A percentile compares a stretch with the other conserved stretches of the same genome.
These are phyloP conservation scores for Ophiostoma sp. DNA, from an alignment of 2,329 filamentous ascomycete genomes.

Conservation along the genomic window DNA sequence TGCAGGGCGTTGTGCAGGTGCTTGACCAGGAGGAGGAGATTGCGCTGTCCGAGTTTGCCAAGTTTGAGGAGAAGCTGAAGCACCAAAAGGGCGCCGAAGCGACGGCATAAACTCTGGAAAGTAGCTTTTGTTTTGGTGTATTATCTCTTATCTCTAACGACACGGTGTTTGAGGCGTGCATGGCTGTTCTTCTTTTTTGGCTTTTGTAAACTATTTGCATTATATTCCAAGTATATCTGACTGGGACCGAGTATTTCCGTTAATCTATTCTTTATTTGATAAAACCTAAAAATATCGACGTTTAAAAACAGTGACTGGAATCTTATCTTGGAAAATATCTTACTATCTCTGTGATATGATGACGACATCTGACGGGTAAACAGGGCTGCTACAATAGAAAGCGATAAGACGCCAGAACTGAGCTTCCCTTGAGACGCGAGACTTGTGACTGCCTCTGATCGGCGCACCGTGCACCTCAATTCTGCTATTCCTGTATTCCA, in stretches of 20 bases:
- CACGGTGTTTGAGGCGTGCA: neutral
- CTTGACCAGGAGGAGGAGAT: conserved; percentile 89
- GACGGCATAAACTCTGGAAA: neutral
- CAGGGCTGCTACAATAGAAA: too few species aligned
- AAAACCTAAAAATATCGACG: too few species aligned
- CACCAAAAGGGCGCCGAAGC: conserved; percentile 46
- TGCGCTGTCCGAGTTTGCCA: conserved; percentile 79
- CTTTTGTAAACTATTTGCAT: neutral
- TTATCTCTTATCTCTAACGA: neutral
- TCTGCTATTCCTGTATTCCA: neutral
- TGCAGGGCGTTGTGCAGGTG: conserved; percentile 85
- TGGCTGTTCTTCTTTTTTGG: neutral
- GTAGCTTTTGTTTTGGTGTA: neutral
- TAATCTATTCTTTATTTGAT: neutral
- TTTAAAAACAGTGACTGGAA: too few species aligned
- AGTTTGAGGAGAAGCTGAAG: conserved; percentile 80
- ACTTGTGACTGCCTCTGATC: neutral
- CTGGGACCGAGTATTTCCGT: neutral
- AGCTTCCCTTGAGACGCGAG: neutral
- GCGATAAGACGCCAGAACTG: too few species aligned
- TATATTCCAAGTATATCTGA: neutral
- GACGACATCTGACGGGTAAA: neutral
- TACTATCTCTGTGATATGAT: neutral
- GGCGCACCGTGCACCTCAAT: neutral
- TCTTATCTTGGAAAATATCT: neutral